A percentile compares a stretch with the other conserved stretches of the same genome.
Conservation (phyloP, 768 basidiomycete genomes). For the Tylopilus plumbeoviolaceoides region DNA sequence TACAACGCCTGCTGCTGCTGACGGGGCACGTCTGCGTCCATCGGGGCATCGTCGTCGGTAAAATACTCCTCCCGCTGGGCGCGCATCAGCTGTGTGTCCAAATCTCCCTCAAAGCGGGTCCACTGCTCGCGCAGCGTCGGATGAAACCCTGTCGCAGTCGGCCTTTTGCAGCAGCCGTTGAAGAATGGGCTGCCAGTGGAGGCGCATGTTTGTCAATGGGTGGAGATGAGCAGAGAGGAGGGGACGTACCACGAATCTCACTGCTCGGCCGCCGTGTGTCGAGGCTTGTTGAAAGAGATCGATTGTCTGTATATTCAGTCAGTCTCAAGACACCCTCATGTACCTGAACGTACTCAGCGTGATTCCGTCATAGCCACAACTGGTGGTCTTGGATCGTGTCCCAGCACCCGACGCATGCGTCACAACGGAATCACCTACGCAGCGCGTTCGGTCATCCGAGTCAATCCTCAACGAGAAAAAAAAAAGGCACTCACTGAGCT, state of each 20-base stretch:
- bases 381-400: slow-evolving; percentile 58
- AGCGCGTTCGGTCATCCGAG: background rate
- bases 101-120: slow-evolving; percentile 51
- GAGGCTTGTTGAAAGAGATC: slow-evolving; percentile 66
- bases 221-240: background rate
- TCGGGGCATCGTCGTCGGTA: slow-evolving; percentile 15
- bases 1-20: slow-evolving; percentile 22
- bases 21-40: slow-evolving; percentile 7
- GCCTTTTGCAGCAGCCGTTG: slow-evolving; percentile 52
- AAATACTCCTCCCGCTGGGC: slow-evolving; percentile 24
- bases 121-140: slow-evolving; percentile 54
- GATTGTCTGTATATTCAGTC: slow-evolving; percentile 36
- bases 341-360: slow-evolving; percentile 26
- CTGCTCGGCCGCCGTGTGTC: slow-evolving; percentile 57
- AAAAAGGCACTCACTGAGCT: slow-evolving; percentile 44
- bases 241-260: slow-evolving; percentile 60
- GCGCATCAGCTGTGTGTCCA: slow-evolving; percentile 46
- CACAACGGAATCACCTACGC: slow-evolving; percentile 71
- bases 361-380: slow-evolving; percentile 67
- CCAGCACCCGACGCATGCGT: slow-evolving; percentile 51
- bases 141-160: slow-evolving; percentile 31
- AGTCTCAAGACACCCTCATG: too few species aligned
- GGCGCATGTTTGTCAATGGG: slow-evolving; percentile 1
- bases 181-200: slow-evolving; percentile 65
- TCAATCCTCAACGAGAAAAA: background rate